Evolutionary conservation across 495 filamentous ascomycete genomes (phyloP).

Genomic region (Extremus antarcticus): DNA sequence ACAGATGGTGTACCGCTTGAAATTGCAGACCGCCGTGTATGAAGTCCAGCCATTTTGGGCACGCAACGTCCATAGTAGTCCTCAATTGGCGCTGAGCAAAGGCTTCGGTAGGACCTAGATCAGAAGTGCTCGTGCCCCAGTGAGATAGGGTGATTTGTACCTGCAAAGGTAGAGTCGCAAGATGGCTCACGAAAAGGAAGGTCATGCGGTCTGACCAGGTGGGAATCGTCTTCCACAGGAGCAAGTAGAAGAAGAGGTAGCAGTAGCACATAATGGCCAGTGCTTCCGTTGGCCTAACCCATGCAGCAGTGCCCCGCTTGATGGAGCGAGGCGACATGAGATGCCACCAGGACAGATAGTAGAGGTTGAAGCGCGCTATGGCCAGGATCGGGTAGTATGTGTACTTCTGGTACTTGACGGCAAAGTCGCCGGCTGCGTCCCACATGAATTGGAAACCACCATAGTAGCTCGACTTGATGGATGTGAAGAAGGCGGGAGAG

Average conservation of each 20-base stretch:
- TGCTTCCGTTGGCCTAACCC: conserved; percentile 80
- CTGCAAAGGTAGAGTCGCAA: conserved; percentile 77
- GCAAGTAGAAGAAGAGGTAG: conserved; percentile 82
- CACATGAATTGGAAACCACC: conserved; percentile 75
- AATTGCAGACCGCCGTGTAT: conserved; percentile 94
- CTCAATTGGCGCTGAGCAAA: conserved; percentile 95
- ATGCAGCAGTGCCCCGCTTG: conserved; percentile 69
- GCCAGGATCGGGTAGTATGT: conserved; percentile 74
- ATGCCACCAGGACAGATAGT: conserved; percentile 70
- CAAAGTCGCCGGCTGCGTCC: conserved; percentile 62
- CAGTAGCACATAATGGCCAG: conserved; percentile 78
- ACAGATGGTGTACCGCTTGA: conserved; percentile 91
- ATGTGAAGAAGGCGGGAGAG: conserved; percentile 70
- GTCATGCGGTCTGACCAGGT: conserved; percentile 55
- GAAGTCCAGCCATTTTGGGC: conserved; percentile 92
- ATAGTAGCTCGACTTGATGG: conserved; percentile 77
- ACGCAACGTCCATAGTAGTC: conserved; percentile 97
- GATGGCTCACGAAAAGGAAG: conserved; percentile 79
- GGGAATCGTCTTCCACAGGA: conserved; percentile 68
- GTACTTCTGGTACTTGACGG: conserved; percentile 67
- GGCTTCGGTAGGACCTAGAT: conserved; percentile 74
- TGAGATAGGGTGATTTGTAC: conserved; percentile 94
- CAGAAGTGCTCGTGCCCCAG: conserved; percentile 92
- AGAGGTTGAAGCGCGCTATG: conserved; percentile 89
- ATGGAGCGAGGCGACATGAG: conserved; percentile 67